Conservation (phyloP, 345 rosid species). For the Corchorus olitorius region DNA sequence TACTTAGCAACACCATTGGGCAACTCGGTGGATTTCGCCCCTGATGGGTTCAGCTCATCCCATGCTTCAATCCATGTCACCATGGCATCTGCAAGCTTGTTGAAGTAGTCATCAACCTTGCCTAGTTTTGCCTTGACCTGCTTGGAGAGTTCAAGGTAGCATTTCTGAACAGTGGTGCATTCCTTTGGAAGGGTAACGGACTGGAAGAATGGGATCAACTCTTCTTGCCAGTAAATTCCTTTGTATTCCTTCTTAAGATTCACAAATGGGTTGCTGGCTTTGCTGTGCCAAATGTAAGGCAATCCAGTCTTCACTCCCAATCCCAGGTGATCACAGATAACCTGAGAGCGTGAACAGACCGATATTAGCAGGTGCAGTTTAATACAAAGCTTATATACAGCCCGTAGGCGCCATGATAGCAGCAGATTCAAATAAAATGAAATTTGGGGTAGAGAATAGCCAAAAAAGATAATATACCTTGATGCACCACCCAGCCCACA, state of each 20-base stretch:
- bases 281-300: slow-evolving; percentile 96
- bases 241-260: slow-evolving; percentile 89
- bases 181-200: slow-evolving; percentile 68
- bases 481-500: slow-evolving; percentile 96
- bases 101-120: slow-evolving; percentile 72
- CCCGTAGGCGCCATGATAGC: not conserved
- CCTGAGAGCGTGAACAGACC: slow-evolving; percentile 35
- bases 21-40: slow-evolving; percentile 20
- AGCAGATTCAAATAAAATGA: not conserved
- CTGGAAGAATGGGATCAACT: slow-evolving; percentile 92
- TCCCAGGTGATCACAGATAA: slow-evolving; percentile 84
- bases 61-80: slow-evolving; percentile 91
- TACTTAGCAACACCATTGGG: slow-evolving; percentile 39
- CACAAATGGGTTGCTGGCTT: slow-evolving; percentile 92
- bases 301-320: slow-evolving; percentile 86
- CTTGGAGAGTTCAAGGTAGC: slow-evolving; percentile 82
- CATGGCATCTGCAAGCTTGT: slow-evolving; percentile 86
- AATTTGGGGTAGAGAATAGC: not conserved
- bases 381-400: not conserved
- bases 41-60: slow-evolving; percentile 84
- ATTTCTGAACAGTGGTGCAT: slow-evolving; percentile 80
- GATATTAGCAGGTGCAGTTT: not conserved
- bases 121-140: slow-evolving; percentile 75
- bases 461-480: slow-evolving; percentile 41
- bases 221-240: slow-evolving; percentile 96